phyloP scores from a whole-genome alignment of 179 eudicot species.

The Heliamphora pulchella region DNA sequence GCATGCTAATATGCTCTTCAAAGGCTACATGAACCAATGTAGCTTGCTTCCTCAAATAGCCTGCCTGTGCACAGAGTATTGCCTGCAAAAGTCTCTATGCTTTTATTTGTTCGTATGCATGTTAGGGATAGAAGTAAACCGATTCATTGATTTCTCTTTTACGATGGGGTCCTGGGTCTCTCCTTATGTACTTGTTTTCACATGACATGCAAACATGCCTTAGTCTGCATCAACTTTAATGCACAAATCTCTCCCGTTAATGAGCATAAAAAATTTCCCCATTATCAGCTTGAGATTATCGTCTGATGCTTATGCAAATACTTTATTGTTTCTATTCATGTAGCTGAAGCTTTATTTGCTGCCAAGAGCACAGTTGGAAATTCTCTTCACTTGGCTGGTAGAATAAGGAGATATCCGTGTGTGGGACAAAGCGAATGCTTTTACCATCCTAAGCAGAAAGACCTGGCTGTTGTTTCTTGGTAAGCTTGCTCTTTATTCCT shows the following conservation, averaged over 20 bases:
- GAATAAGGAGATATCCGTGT: slow-evolving; percentile 17
- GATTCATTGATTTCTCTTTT: no score
- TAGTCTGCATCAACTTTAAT: no score
- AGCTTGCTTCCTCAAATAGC: background rate
- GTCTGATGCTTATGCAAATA: background rate
- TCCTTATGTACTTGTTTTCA: no score
- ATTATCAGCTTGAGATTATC: background rate
- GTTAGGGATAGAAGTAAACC: no score
- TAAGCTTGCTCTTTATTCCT: background rate
- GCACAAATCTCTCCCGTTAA: background rate
- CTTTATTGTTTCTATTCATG: background rate
- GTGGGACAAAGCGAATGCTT: background rate
- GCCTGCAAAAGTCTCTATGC: no score
- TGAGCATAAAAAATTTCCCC: background rate
- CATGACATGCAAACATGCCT: no score
- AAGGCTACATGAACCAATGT: background rate
- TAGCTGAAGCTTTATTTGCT: slow-evolving; percentile 21
- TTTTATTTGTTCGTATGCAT: no score
- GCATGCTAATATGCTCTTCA: background rate
- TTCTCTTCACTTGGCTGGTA: slow-evolving; percentile 12
- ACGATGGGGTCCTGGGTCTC: no score
- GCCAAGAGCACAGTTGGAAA: slow-evolving; percentile 16
- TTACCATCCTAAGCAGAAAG: slow-evolving; percentile 7
- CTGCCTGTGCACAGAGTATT: no score
- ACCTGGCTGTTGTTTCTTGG: slow-evolving; percentile 6